Evolutionary conservation across 164 flowering plant genomes (phyloP).

Genomic region (Paratinospora sagittata): DNA sequence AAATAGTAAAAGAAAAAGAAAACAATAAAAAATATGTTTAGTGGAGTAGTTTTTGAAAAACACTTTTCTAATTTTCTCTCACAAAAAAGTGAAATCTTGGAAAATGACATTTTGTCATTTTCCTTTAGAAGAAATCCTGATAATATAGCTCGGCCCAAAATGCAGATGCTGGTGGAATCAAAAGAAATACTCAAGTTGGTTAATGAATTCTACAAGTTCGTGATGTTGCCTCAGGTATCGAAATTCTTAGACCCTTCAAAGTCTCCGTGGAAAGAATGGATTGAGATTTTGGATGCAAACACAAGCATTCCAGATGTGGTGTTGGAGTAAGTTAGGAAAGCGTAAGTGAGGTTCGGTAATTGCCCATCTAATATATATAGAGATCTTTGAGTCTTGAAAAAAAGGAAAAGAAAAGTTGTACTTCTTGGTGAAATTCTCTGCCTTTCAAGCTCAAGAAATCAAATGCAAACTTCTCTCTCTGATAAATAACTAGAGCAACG

Average conservation of each 20-base stretch:
- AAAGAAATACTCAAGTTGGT: conserved; percentile 51
- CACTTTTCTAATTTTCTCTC: no score
- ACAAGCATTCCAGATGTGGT: conserved; percentile 58
- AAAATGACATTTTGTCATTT: no score
- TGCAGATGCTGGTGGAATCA: conserved; percentile 53
- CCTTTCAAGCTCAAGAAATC: no score
- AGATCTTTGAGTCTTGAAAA: background rate
- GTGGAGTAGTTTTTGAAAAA: no score
- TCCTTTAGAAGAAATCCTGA: conserved; percentile 37
- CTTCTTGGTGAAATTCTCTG: background rate
- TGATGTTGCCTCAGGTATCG: conserved; percentile 58
- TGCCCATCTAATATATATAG: background rate
- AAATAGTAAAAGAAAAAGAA: no score
- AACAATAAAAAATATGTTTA: no score
- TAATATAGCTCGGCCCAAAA: conserved; percentile 42
- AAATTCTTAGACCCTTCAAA: conserved; percentile 53
- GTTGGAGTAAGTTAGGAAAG: conserved; percentile 61
- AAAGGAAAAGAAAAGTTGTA: background rate
- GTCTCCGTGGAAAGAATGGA: conserved; percentile 82
- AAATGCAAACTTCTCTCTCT: no score
- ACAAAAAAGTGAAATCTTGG: no score
- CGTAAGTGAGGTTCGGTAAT: conserved; percentile 23
- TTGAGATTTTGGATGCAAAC: conserved; percentile 53
- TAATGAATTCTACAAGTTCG: conserved; percentile 48
- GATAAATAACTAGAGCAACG: no score